Base-by-base conservation (phyloP, 169 alveolate species). In the Eimeria maxima region DNA sequence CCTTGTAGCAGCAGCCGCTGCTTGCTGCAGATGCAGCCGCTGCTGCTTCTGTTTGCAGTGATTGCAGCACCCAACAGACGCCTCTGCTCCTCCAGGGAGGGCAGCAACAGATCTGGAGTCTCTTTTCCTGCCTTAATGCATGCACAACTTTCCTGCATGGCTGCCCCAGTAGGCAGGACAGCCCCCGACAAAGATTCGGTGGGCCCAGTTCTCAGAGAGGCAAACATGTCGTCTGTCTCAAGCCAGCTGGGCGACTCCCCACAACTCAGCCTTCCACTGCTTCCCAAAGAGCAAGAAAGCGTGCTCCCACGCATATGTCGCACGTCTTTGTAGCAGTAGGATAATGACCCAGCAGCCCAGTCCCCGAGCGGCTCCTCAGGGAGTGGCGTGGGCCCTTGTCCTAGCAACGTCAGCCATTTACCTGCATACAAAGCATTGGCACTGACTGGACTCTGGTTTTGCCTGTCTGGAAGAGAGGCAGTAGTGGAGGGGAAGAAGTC, bases 1-100 rank as follows among this genome's bases (percentile, higher is more conserved):
- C 91, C 91, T 27, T 50, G 71, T 76, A 83, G 76, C 55, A 83
- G 57, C 76, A 83, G 76, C 91, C 91, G 27, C 91, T 83, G 76
- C 73, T 55, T 11, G 76, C 74, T 53, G 74, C 47, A 18, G 47
- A 22, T 73, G 88, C 42, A 45, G 45, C 10, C 16, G 91, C 57
- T 83, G 65, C 29, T 47, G 91, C 53, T 29, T 16, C 74, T 83
- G 74, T 27, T 74, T 83, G 91, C 45, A 57, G 53, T 47, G 29
- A 83, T 33, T 27, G 91, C 91, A 57, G 53, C 74, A 22, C 73
- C 45, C 76, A 83, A 53, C n/a, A 83, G 65, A 47, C 91, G 73
- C 29, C 47, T 29, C 91, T 83, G 76, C 69, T 83, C 91, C 76
- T 83, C 91, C 50, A 83, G 55, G 29, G 91, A 83, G 57, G 91